These are phyloP conservation scores for Suhomyces guaymorum DNA, from an alignment of 1,139 yeast genomes.

Conservation along the genomic window DNA sequence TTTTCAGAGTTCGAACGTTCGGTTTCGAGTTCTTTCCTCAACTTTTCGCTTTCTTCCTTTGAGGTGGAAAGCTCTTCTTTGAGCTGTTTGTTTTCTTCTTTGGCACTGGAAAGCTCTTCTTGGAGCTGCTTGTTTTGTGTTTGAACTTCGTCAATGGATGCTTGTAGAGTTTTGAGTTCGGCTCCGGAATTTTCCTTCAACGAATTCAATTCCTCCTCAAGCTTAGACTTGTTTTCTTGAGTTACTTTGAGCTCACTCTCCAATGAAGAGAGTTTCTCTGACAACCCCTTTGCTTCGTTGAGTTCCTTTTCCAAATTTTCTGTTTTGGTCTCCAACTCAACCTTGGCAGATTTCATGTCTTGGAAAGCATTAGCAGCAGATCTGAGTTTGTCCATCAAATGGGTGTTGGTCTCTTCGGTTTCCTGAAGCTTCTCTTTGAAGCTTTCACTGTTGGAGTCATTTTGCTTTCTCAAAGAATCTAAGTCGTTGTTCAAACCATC, in stretches of 20 bases:
- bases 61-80: too few relatives aligned
- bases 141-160: too few relatives aligned
- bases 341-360: slow-evolving; percentile 34
- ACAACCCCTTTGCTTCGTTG: slow-evolving; percentile 17
- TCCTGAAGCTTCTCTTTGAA: slow-evolving; percentile 28
- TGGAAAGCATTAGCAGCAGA: slow-evolving; percentile 50
- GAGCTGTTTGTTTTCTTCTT: slow-evolving; percentile 15
- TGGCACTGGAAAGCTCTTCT: slow-evolving; percentile 7
- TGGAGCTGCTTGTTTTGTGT: too few relatives aligned
- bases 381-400: slow-evolving; percentile 45
- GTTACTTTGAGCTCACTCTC: slow-evolving; percentile 3
- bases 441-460: slow-evolving; percentile 21
- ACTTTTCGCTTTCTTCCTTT: slow-evolving; percentile 17
- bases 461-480: slow-evolving; percentile 13
- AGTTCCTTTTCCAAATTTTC: slow-evolving; percentile 9
- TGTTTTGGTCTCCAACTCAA: slow-evolving; percentile 14
- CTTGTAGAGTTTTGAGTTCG: not conserved
- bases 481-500: slow-evolving; percentile 24
- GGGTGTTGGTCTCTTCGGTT: slow-evolving; percentile 36
- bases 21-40: slow-evolving; percentile 8
- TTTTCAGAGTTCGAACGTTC: slow-evolving; percentile 1
- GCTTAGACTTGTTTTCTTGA: slow-evolving; percentile 8
- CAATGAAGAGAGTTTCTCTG: too few relatives aligned
- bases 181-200: slow-evolving; percentile 10
- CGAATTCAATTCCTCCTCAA: too few relatives aligned